Evolutionary conservation across 768 basidiomycete species (phyloP), one percentile per base, ranked within the genome.

Genomic region (Trichaptum fuscoviolaceum): DNA sequence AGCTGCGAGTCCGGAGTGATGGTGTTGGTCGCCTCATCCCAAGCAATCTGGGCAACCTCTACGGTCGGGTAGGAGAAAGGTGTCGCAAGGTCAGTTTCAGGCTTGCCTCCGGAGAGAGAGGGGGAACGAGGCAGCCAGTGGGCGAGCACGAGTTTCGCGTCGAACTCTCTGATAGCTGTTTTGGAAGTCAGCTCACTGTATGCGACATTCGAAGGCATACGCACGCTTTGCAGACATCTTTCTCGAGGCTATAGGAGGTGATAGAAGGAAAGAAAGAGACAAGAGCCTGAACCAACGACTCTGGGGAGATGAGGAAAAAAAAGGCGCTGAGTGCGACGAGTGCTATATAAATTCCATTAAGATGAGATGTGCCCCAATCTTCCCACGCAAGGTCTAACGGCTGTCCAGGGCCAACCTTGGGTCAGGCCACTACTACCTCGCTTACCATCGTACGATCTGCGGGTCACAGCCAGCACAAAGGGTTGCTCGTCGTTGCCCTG

Each of bases 121-220:
- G 95, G 92, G 15, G 95, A 91, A 69, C 95, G 88, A 77, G 92
- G 88, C 69, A 99, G 90, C 95, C 95, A 98, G 84, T 98, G 97
- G 52, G 95, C 93, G 34, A 99, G 84, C 70, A 99, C 85, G 72
- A 98, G 92, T 84, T 99, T 99, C 71, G 96, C 96, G 77, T 99
- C 96, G 84, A 95, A 99, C 84, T 98, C 95, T 75, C 93, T 91
- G 82, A 98, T 96, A 71, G 90, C 88, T 89, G 65, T 25, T 62
- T 23, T n/a, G 61, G 23, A 26, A 61, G 34, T 58, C 24, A 52
- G 30, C 20, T 25, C 26, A 64, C 58, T 25, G 20, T 52, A 52
- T 52, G 35, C 27, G 18, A 36, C 17, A 35, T 20, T 24, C 42
- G 57, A 64, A 2, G 61, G 57, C 34, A 57, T 64, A 67, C 71